phyloP scores from a whole-genome alignment of 2,329 filamentous ascomycete species.

The Graphilbum ipis-grandicollis region DNA sequence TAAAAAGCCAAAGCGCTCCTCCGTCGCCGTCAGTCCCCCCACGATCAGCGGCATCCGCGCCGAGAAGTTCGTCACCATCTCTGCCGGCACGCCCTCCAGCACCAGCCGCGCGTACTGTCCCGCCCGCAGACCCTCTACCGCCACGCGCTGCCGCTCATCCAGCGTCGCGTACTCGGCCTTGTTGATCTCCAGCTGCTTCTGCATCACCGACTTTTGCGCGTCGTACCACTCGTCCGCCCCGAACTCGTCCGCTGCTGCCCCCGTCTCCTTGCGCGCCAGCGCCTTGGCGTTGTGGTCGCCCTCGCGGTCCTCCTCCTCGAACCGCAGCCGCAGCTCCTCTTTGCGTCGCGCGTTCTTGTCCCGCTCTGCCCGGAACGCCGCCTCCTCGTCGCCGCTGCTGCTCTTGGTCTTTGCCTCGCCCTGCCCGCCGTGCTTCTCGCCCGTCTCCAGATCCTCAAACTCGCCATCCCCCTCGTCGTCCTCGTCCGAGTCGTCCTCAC shows the following conservation, averaged over 20 bases:
- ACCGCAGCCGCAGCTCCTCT: constrained; percentile 83
- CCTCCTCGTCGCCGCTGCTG: constrained; percentile 20
- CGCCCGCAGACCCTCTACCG: constrained; percentile 79
- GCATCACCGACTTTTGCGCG: constrained; percentile 79
- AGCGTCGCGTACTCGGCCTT: constrained; percentile 79
- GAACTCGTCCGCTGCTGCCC: constrained; percentile 50
- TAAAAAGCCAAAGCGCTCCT: constrained; percentile 89
- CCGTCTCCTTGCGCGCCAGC: constrained; percentile 52
- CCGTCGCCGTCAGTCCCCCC: constrained; percentile 80
- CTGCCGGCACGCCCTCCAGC: constrained; percentile 73
- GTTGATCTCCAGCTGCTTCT: constrained; percentile 96
- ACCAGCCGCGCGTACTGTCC: constrained; percentile 89
- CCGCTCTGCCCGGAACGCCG: constrained; percentile 64
- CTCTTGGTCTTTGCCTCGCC: constrained; percentile 14
- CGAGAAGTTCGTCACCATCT: constrained; percentile 74
- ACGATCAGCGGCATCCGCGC: constrained; percentile 70
- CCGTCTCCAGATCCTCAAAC: constrained; percentile 74
- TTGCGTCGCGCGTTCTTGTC: constrained; percentile 82
- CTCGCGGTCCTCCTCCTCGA: constrained; percentile 96
- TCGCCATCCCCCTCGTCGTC: constrained; percentile 53
- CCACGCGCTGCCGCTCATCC: constrained; percentile 65
- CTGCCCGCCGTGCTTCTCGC: constrained; percentile 42
- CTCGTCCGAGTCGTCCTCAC: constrained; percentile 21
- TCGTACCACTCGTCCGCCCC: constrained; percentile 99
- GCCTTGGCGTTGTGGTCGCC: constrained; percentile 85